Base-by-base conservation (phyloP, 495 filamentous ascomycete genomes). In the Hypoxylon fuscum region DNA sequence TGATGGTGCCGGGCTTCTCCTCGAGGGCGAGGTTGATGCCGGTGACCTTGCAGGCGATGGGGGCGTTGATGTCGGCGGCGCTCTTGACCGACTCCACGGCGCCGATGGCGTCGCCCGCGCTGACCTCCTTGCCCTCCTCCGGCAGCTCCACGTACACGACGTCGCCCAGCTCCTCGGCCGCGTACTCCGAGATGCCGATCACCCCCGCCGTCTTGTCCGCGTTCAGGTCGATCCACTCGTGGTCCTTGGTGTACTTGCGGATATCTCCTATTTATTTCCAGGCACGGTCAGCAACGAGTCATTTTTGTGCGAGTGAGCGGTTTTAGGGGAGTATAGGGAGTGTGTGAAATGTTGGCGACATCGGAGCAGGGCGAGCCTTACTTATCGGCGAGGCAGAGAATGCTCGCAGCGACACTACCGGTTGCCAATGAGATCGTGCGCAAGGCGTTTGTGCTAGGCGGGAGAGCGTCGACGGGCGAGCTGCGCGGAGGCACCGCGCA, bases 81-180 rank as follows among this genome's bases (percentile, higher is more conserved):
- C 90, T 93, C 83, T 98, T 98, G 72, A 98, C 95, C 8, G 92
- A 96, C 83, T 98, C 95, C 59, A 98, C 93, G 41, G 95, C 93
- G 51, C 95, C 95, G 63, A 97, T 88, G 55, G 89, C 76, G 70
- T 96, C 92, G 62, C 91, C 91, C 25, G 83, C 83, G 23, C 68
- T 62, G 32, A 96, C 81, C 63, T 85, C 81, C 56, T 84, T 77
- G 54, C 83, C 87, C 40, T 76, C 75, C 48, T 82, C 77, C 31
- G 93, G 93, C 35, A 97, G 89, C 83, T 98, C 95, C 62, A 98
- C 92, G 80, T 87, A 98, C 71, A 98, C 93, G 50, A 98, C 92
- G 74, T 98, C 95, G 66, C 95, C 95, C 55, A 98, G 89, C 49
- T 88, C 85, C 62, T 93, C 80, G 64, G 96, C 91, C 25, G 95